Evolutionary conservation across 2,329 filamentous ascomycete species (phyloP).

Genomic region (Fusarium domesticum): DNA sequence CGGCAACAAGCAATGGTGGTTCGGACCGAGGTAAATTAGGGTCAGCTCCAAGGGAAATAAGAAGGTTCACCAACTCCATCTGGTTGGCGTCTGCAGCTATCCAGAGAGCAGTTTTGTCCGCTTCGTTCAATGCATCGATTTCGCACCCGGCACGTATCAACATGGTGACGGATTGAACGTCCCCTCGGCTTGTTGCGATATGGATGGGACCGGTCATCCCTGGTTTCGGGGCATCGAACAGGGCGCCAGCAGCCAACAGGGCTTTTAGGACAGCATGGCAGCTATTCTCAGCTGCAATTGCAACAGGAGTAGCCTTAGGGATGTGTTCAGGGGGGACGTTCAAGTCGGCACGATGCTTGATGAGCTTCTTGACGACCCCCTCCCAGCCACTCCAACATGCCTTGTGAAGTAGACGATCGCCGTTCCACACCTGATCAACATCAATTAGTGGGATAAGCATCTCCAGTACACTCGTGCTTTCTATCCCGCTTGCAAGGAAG

Average conservation of each 20-base stretch:
- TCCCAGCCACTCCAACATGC: slow-evolving; percentile 13
- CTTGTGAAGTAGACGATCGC: slow-evolving; percentile 15
- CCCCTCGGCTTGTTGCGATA: slow-evolving; percentile 9
- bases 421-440: slow-evolving; percentile 11
- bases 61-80: slow-evolving; percentile 9
- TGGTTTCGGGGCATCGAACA: slow-evolving; percentile 6
- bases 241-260: slow-evolving; percentile 13
- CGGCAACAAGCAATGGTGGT: slow-evolving; percentile 14
- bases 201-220: slow-evolving; percentile 9
- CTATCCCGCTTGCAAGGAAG: slow-evolving; percentile 12
- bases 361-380: slow-evolving; percentile 14
- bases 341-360: slow-evolving; percentile 13
- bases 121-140: slow-evolving; percentile 7
- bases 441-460: slow-evolving; percentile 11
- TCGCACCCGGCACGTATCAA: slow-evolving; percentile 15
- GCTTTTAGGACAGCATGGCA: slow-evolving; percentile 8
- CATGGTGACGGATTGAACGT: slow-evolving; percentile 7
- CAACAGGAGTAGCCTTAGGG: slow-evolving; percentile 17
- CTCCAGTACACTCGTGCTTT: slow-evolving; percentile 10
- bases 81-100: slow-evolving; percentile 7
- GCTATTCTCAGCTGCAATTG: slow-evolving; percentile 9
- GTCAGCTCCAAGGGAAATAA: slow-evolving; percentile 12
- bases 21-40: slow-evolving; percentile 10
- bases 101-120: slow-evolving; percentile 9
- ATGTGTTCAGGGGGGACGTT: slow-evolving; percentile 8